Evolutionary conservation across 1,284 basidiomycete genomes (phyloP).

Genomic region (Fomitopsis betulina): DNA sequence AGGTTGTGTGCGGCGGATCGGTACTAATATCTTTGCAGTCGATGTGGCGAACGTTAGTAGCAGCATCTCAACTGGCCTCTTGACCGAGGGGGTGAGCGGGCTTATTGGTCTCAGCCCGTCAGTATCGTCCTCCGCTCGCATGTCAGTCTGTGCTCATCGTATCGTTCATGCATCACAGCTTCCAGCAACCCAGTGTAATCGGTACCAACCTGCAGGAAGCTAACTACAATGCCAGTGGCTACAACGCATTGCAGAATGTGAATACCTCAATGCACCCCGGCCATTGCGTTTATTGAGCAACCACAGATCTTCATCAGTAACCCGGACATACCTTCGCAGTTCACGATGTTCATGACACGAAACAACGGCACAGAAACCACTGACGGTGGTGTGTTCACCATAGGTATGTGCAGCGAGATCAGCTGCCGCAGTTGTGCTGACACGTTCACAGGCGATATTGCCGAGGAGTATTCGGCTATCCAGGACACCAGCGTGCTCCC

Average conservation of each 20-base stretch:
- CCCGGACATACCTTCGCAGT: background rate
- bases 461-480: background rate
- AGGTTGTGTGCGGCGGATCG: background rate
- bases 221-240: background rate
- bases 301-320: conserved; percentile 6
- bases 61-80: background rate
- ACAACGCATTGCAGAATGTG: conserved; percentile 3
- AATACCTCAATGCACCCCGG: background rate
- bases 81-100: background rate
- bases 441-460: background rate
- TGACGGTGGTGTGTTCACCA: conserved; percentile 5
- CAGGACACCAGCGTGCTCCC: background rate
- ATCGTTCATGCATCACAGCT: background rate
- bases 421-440: background rate
- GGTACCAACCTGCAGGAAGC: background rate
- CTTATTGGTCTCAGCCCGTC: conserved; percentile 6
- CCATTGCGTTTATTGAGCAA: background rate
- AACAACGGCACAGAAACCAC: background rate
- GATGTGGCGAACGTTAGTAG: background rate
- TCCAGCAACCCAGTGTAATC: background rate
- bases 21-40: background rate
- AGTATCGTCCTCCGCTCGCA: background rate
- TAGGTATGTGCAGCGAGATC: background rate
- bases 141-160: background rate
- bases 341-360: conserved; percentile 6